Base-by-base conservation (phyloP, 768 basidiomycete species). In the Rhodotorula sphaerocarpa region DNA sequence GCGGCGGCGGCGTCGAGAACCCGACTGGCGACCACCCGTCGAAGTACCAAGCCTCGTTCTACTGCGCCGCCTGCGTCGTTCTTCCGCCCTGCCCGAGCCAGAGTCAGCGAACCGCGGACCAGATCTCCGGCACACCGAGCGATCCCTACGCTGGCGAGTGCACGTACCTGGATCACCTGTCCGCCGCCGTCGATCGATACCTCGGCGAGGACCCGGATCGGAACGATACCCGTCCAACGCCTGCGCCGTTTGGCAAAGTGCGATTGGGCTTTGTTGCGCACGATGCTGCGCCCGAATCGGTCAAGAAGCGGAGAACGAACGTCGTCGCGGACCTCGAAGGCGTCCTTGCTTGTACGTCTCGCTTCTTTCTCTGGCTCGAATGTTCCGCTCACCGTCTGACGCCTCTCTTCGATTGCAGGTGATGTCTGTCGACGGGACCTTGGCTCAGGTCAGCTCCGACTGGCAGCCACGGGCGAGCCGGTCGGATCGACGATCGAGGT, bases 401-500 rank as follows among this genome's bases (percentile, higher is more conserved):
- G 16, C 20, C 34, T 21, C 25, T n/a, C n/a, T n/a, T n/a, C n/a
- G n/a, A n/a, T n/a, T n/a, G 12, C 31, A 63, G 61, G 61, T 50
- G 63, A 65, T n/a, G 63, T 65, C 14, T 65, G 63, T 39, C 53
- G 50, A 1, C 43, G 63, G 3, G 63, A 65, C 48, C 50, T 65
- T n/a, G 63, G 28, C 7, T 39, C 58, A 0, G 63, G 63, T 2
- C 23, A 54, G 34, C 52, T 65, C 36, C 34, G 31, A 39, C 30
- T 51, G 15, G 23, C 16, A 5, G 12, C 43, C 25, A 47, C 53
- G 27, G 63, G 63, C 30, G 57, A 45, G 27, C 14, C 63, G 1
- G 54, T 65, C 48, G 59, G 59, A 7, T 47, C 63, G 7, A 59
- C 63, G 28, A 53, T 60, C 59, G 70, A 72, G 59, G 66, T 70